A percentile compares a stretch with the other conserved stretches of the same genome.
phyloP scores from a whole-genome alignment of 2,329 filamentous ascomycete genomes.

The Microdochium bolleyi region DNA sequence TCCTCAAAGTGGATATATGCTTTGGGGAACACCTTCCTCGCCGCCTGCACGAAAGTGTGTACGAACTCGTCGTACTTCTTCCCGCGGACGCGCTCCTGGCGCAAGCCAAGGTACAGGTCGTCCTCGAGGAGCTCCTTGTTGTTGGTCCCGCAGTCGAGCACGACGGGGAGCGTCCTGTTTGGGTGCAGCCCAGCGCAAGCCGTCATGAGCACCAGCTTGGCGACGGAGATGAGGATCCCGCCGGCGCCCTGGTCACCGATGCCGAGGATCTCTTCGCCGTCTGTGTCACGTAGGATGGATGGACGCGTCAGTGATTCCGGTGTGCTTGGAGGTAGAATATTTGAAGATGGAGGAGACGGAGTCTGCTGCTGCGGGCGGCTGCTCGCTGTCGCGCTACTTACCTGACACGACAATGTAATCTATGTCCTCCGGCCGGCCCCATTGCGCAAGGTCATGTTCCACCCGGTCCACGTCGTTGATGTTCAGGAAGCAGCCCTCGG shows the following conservation, averaged over 20 bases:
- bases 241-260: slow-evolving; percentile 87
- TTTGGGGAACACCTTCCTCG: slow-evolving; percentile 62
- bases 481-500: slow-evolving; percentile 76
- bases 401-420: slow-evolving; percentile 87
- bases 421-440: slow-evolving; percentile 64
- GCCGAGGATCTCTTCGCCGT: slow-evolving; percentile 68
- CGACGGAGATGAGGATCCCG: slow-evolving; percentile 74
- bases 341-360: no score
- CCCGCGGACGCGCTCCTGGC: slow-evolving; percentile 58
- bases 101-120: slow-evolving; percentile 71
- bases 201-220: slow-evolving; percentile 76
- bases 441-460: slow-evolving; percentile 57
- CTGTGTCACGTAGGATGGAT: no score
- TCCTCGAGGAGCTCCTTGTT: slow-evolving; percentile 69
- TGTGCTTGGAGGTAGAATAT: no score
- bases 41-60: slow-evolving; percentile 62
- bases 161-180: slow-evolving; percentile 68
- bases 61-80: slow-evolving; percentile 71
- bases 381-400: slow-evolving; percentile 18
- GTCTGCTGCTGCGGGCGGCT: slow-evolving; percentile 4
- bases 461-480: slow-evolving; percentile 62
- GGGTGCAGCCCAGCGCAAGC: slow-evolving; percentile 83
- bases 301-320: no score
- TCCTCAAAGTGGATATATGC: slow-evolving; percentile 89
- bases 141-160: slow-evolving; percentile 80